Evolutionary conservation across 495 filamentous ascomycete genomes (phyloP), one percentile per base, ranked within the genome.

Genomic region (Parachaetomium inaequale): DNA sequence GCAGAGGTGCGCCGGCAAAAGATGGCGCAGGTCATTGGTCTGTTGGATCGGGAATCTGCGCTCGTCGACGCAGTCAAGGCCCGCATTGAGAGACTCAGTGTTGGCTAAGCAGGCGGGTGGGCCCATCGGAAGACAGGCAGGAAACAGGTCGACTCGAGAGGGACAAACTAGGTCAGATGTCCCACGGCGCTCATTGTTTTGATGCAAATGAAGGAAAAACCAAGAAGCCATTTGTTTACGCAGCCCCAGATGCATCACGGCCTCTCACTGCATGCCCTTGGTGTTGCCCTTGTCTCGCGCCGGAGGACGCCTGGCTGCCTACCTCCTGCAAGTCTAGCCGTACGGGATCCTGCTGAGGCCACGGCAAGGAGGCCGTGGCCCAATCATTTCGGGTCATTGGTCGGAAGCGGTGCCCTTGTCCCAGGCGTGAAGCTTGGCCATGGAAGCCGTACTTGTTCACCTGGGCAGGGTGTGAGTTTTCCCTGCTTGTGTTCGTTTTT

Each of bases 11-110:
- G 89, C 63, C 85, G 82, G 59, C 84, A 82, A 28, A 90, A 88
- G 76, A 72, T 89, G 61, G 77, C 78, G 17, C 85, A 91, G 72
- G 84, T 90, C 12, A 88, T 87, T 79, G 76, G 75, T 58, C 79
- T 91, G 72, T 78, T 92, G 64, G 88, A 91, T 43, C 78, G 88
- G 72, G 88, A 92, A 79, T 73, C 78, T 17, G 79, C 77, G 8
- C 69, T 84, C 57, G 79, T 84, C 29, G 80, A 84, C 61, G 82
- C 78, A 25, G 64, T 74, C 15, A 75, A 74, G 55, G 51, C 61
- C 21, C 64, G 72, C 10, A 66, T 75, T n/a, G 72, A 75, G 55
- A 68, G 58, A 42, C 55, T 75, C 23, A 74, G 58, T 42, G 11
- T 73, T 64, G 71, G 68, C 25, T 70, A 65, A 65, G 54, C 6